Percentiles rank a stretch among this genome's conserved stretches.
phyloP scores from a whole-genome alignment of 73 alveolate species.

The Tetrahymena malaccensis region DNA sequence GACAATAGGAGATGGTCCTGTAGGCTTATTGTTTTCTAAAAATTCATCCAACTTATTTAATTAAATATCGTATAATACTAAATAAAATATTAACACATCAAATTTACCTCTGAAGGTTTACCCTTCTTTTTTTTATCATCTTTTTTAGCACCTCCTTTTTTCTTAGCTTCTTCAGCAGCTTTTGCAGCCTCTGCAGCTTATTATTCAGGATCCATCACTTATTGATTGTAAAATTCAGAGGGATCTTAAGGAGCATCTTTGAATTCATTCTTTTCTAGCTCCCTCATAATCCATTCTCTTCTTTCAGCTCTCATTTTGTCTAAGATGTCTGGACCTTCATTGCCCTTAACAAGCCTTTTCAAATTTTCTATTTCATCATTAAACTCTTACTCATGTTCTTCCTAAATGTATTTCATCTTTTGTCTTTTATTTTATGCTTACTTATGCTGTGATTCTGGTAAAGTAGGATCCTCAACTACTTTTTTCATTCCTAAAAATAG shows the following conservation, averaged over 20 bases:
- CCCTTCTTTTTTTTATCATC: conserved; percentile 63
- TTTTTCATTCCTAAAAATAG: conserved; percentile 70
- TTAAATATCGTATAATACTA: neutral
- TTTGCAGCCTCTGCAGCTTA: conserved; percentile 60
- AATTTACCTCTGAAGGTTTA: conserved; percentile 34
- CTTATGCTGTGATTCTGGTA: conserved; percentile 41
- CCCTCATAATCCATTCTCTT: conserved; percentile 70
- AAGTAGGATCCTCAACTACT: conserved; percentile 43
- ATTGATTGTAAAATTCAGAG: conserved; percentile 15
- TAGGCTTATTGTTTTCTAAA: conserved; percentile 24
- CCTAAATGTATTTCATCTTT: conserved; percentile 28
- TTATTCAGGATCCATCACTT: conserved; percentile 40
- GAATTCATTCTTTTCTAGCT: conserved; percentile 49
- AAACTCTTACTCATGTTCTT: conserved; percentile 47
- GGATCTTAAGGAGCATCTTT: conserved; percentile 25
- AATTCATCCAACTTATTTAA: conserved; percentile 7
- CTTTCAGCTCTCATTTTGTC: conserved; percentile 74
- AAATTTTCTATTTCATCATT: conserved; percentile 57
- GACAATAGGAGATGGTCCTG: conserved; percentile 43
- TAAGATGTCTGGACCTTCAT: conserved; percentile 81
- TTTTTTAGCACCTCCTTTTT: conserved; percentile 60
- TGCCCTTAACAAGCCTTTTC: conserved; percentile 59
- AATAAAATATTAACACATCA: conserved; percentile 1
- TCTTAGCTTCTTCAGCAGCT: conserved; percentile 68
- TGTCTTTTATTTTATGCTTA: conserved; percentile 52